Evolutionary conservation across 345 rosid genomes (phyloP).

Genomic region (Linum usitatissimum): DNA sequence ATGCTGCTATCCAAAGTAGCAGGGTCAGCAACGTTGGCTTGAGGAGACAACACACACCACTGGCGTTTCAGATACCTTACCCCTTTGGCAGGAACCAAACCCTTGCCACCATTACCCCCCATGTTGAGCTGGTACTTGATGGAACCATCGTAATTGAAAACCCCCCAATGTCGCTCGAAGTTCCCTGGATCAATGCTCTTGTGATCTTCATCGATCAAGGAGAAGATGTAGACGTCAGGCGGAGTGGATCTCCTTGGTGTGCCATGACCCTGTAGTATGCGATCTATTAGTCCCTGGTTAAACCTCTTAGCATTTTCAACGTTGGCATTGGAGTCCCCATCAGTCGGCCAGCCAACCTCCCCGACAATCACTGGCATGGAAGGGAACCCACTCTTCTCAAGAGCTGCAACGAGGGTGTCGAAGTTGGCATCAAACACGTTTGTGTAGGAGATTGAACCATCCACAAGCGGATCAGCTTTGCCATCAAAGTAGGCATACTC

Average conservation of each 20-base stretch:
- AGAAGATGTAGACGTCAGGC: slow-evolving; percentile 64
- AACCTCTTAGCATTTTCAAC: slow-evolving; percentile 44
- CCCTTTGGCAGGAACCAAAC: slow-evolving; percentile 44
- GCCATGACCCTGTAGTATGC: slow-evolving; percentile 44
- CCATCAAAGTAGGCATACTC: slow-evolving; percentile 77
- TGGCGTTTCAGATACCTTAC: slow-evolving; percentile 46
- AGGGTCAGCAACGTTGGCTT: slow-evolving; percentile 31
- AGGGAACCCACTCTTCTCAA: slow-evolving; percentile 71
- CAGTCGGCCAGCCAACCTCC: slow-evolving; percentile 93
- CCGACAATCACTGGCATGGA: slow-evolving; percentile 66
- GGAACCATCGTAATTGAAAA: slow-evolving; percentile 59
- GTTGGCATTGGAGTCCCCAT: slow-evolving; percentile 60
- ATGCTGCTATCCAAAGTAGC: slow-evolving; percentile 14
- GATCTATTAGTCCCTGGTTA: slow-evolving; percentile 66
- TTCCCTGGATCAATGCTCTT: slow-evolving; percentile 71
- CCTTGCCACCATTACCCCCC: slow-evolving; percentile 40
- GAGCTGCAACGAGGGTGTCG: slow-evolving; percentile 60
- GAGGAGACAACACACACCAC: slow-evolving; percentile 63
- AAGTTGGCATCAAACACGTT: slow-evolving; percentile 85
- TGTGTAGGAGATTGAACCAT: slow-evolving; percentile 64
- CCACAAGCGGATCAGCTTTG: slow-evolving; percentile 47
- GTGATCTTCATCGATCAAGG: slow-evolving; percentile 67
- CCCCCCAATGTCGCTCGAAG: slow-evolving; percentile 76
- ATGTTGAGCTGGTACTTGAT: slow-evolving; percentile 43
- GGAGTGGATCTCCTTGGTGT: slow-evolving; percentile 55